Percentiles rank a stretch among this genome's conserved stretches.
These are phyloP conservation scores for Apiospora arundinis DNA, from an alignment of 2,329 filamentous ascomycete species.

Conservation along the genomic window DNA sequence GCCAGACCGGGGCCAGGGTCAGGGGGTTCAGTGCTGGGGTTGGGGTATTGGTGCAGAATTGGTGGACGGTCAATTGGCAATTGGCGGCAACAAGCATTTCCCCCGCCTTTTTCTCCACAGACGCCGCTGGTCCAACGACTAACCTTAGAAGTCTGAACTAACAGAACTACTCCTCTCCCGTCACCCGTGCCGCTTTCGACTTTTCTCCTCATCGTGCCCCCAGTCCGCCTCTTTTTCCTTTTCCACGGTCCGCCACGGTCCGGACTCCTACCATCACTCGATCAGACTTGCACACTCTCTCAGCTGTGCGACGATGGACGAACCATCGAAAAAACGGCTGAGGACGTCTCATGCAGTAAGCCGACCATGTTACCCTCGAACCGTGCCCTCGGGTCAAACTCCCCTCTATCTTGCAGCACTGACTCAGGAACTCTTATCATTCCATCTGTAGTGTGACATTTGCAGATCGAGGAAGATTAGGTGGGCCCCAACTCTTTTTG, in stretches of 20 bases:
- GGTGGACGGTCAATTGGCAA: background rate
- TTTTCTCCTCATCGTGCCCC: constrained; percentile 7
- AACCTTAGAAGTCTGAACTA: no score
- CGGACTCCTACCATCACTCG: constrained; percentile 14
- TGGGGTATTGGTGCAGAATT: background rate
- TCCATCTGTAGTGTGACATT: constrained; percentile 50
- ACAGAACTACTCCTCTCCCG: background rate
- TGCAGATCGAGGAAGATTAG: constrained; percentile 56
- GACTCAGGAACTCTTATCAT: constrained; percentile 6
- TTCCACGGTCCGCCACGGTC: constrained; percentile 26
- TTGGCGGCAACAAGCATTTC: constrained; percentile 7
- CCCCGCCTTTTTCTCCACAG: constrained; percentile 21
- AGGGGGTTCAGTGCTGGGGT: background rate
- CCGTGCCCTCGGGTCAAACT: background rate
- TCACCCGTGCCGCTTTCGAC: background rate
- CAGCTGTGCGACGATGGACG: constrained; percentile 24
- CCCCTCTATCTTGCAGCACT: background rate
- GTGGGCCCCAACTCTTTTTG: constrained; percentile 35
- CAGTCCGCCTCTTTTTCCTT: background rate
- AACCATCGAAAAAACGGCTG: constrained; percentile 47
- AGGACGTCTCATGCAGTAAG: constrained; percentile 51
- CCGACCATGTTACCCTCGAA: constrained; percentile 20
- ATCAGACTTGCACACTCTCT: background rate
- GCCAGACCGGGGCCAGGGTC: background rate
- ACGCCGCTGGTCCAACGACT: background rate